phyloP scores from a whole-genome alignment of 148 eudicot genomes.

The Silene latifolia region DNA sequence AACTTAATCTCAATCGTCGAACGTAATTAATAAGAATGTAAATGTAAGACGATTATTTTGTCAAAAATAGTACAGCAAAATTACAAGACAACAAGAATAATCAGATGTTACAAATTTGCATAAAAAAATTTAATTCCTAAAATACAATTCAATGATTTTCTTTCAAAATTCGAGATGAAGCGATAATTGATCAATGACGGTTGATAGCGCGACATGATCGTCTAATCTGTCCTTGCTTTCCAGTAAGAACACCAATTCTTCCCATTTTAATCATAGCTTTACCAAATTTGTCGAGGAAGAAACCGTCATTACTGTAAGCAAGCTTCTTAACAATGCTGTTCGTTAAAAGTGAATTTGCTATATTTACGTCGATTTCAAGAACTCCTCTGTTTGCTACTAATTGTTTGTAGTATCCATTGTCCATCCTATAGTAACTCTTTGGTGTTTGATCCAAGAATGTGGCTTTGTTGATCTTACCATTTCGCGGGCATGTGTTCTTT shows the following conservation, averaged over 20 bases:
- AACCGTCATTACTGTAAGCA: slow-evolving; percentile 25
- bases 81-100: not conserved
- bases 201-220: slow-evolving; percentile 44
- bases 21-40: not conserved
- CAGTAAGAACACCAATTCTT: slow-evolving; percentile 47
- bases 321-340: slow-evolving; percentile 31
- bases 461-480: slow-evolving; percentile 6
- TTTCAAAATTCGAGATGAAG: not conserved
- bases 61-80: not conserved
- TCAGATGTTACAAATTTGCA: not conserved
- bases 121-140: not conserved
- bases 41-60: not conserved
- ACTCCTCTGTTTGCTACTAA: slow-evolving; percentile 33
- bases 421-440: slow-evolving; percentile 31
- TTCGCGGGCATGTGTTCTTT: slow-evolving; percentile 26
- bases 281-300: slow-evolving; percentile 48
- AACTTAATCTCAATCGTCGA: not conserved
- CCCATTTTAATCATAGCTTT: slow-evolving; percentile 66
- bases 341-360: slow-evolving; percentile 47
- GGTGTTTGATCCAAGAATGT: slow-evolving; percentile 44
- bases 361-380: slow-evolving; percentile 46
- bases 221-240: slow-evolving; percentile 52
- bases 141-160: not conserved
- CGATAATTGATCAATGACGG: slow-evolving; percentile 1
- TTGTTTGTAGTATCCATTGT: slow-evolving; percentile 50